These are phyloP conservation scores for Aspergillus cejpii DNA, from an alignment of 2,329 filamentous ascomycete genomes.

Conservation along the genomic window DNA sequence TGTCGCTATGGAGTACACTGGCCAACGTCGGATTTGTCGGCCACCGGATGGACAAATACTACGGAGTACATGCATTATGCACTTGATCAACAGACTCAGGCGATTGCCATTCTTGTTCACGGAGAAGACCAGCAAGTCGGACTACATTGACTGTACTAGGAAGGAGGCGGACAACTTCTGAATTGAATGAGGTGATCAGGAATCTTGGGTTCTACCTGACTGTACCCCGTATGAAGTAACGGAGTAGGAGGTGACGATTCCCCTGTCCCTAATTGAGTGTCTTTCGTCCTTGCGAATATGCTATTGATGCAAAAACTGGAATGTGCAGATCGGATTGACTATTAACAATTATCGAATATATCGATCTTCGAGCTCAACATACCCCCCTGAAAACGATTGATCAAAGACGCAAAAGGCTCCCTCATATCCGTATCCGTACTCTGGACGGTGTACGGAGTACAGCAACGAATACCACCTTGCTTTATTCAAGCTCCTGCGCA, in stretches of 20 bases:
- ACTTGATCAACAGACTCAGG: neutral
- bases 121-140: neutral
- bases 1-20: neutral
- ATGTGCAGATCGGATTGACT: neutral
- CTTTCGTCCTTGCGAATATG: neutral
- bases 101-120: neutral
- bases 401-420: neutral
- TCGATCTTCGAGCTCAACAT: neutral
- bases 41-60: constrained; percentile 4
- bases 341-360: constrained; percentile 1
- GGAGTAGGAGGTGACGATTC: neutral
- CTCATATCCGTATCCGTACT: no score
- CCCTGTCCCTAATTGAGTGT: neutral
- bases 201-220: neutral
- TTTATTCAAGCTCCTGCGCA: neutral
- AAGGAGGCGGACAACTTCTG: constrained; percentile 5
- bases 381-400: neutral
- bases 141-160: constrained; percentile 9
- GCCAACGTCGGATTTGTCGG: constrained; percentile 7
- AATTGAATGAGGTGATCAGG: neutral
- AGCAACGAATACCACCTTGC: no score
- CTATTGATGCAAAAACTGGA: neutral
- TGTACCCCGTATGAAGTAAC: neutral
- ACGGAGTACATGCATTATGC: constrained; percentile 9
- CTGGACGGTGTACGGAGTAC: no score